A percentile compares a stretch with the other conserved stretches of the same genome.
Evolutionary conservation across 2,329 filamentous ascomycete genomes (phyloP).

Genomic region (Aspergillus flavus): DNA sequence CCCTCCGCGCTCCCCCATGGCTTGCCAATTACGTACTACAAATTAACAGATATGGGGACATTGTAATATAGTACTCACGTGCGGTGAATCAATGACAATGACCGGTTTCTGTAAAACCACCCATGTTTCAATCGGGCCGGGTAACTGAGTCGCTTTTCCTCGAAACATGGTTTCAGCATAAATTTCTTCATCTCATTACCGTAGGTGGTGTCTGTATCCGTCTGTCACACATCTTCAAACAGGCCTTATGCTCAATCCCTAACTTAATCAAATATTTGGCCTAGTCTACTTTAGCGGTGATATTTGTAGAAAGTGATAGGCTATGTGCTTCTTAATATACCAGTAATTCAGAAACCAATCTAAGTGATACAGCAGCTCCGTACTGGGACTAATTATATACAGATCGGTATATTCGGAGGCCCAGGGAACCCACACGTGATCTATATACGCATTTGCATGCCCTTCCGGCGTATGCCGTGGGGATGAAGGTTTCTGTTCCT

Average conservation of each 20-base stretch:
- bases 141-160: background rate
- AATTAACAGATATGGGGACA: background rate
- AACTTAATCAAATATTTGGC: background rate
- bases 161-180: slow-evolving; percentile 11
- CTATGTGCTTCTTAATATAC: background rate
- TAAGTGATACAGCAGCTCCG: background rate
- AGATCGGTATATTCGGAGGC: background rate
- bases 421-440: slow-evolving; percentile 8
- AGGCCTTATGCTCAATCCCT: background rate
- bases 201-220: background rate
- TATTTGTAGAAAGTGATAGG: background rate
- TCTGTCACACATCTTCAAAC: background rate
- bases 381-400: background rate
- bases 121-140: slow-evolving; percentile 1
- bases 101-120: background rate
- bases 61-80: background rate
- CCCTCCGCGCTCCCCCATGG: background rate
- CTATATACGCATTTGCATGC: slow-evolving; percentile 5
- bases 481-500: slow-evolving; percentile 7
- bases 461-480: slow-evolving; percentile 20
- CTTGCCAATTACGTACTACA: background rate
- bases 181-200: slow-evolving; percentile 9
- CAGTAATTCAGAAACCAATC: background rate
- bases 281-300: background rate
- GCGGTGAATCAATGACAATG: background rate